Percentiles rank a stretch among this genome's conserved stretches.
Conservation (phyloP, 2,329 filamentous ascomycete genomes). For the Aspergillus tubingensis region DNA sequence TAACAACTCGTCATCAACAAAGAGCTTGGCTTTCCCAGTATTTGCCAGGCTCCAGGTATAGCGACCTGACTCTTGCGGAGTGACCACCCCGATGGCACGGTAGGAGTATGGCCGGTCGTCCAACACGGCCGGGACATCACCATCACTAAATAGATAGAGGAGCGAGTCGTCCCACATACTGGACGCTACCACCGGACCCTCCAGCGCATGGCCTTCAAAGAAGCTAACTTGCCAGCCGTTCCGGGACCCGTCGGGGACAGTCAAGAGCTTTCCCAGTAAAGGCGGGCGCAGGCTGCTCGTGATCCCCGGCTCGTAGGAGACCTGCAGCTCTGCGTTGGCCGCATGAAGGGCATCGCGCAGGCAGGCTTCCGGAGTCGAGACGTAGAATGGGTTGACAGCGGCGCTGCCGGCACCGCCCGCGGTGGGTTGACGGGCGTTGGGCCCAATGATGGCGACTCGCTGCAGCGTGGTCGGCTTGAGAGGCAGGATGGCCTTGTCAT, state of each 20-base stretch:
- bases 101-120: constrained; percentile 2
- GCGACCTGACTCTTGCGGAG: neutral
- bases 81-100: constrained; percentile 3
- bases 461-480: neutral
- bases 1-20: neutral
- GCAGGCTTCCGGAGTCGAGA: neutral
- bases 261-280: too few relatives aligned
- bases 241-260: too few relatives aligned
- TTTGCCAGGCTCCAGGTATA: constrained; percentile 9
- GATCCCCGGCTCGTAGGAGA: too few relatives aligned
- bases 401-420: constrained; percentile 12
- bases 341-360: too few relatives aligned
- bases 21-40: neutral
- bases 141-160: constrained; percentile 4
- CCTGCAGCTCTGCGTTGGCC: too few relatives aligned
- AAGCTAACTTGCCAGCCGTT: too few relatives aligned
- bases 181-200: too few relatives aligned
- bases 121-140: neutral
- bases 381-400: constrained; percentile 10
- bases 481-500: constrained; percentile 3
- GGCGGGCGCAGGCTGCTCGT: too few relatives aligned
- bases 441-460: constrained; percentile 10
- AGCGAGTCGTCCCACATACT: too few relatives aligned
- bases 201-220: too few relatives aligned
- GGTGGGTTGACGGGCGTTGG: constrained; percentile 4